Evolutionary conservation across 106 monocot genomes (phyloP).

Genomic region (Posidonia australis): DNA sequence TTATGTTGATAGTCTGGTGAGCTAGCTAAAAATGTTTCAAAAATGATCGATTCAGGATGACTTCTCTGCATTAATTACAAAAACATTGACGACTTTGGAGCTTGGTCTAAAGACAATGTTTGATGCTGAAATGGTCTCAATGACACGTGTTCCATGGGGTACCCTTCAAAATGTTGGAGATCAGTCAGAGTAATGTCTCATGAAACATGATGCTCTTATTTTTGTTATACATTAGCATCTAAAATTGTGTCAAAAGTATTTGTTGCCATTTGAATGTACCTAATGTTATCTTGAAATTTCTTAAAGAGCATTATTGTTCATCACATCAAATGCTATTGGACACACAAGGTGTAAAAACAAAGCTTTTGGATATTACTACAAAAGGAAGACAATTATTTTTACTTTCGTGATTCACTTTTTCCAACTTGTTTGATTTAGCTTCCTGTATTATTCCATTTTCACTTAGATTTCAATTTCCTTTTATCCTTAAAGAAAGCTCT

Average conservation of each 20-base stretch:
- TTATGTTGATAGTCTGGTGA: slow-evolving; percentile 69
- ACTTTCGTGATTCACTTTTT: too few relatives aligned
- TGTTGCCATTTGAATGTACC: not conserved
- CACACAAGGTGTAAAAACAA: slow-evolving; percentile 88
- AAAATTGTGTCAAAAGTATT: not conserved
- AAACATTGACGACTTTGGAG: slow-evolving; percentile 78
- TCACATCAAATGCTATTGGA: slow-evolving; percentile 75
- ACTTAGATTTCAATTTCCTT: not conserved
- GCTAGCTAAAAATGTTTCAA: slow-evolving; percentile 92
- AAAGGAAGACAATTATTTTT: slow-evolving; percentile 71
- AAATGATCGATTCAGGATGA: slow-evolving; percentile 97
- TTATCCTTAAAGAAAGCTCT: slow-evolving; percentile 74
- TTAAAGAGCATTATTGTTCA: not conserved
- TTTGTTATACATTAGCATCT: not conserved
- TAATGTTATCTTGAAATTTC: not conserved
- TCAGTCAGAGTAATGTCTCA: slow-evolving; percentile 77
- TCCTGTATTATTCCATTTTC: too few relatives aligned
- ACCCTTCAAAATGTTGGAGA: slow-evolving; percentile 97
- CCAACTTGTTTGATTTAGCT: too few relatives aligned
- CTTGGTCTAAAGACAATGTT: slow-evolving; percentile 96
- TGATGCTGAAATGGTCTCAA: slow-evolving; percentile 94
- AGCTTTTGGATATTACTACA: slow-evolving; percentile 79
- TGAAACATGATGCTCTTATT: slow-evolving; percentile 1
- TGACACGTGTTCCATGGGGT: slow-evolving; percentile 97
- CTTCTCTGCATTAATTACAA: slow-evolving; percentile 89